A percentile compares a stretch with the other conserved stretches of the same genome.
Conservation (phyloP, 179 eudicot species). For the Spinacia oleracea region DNA sequence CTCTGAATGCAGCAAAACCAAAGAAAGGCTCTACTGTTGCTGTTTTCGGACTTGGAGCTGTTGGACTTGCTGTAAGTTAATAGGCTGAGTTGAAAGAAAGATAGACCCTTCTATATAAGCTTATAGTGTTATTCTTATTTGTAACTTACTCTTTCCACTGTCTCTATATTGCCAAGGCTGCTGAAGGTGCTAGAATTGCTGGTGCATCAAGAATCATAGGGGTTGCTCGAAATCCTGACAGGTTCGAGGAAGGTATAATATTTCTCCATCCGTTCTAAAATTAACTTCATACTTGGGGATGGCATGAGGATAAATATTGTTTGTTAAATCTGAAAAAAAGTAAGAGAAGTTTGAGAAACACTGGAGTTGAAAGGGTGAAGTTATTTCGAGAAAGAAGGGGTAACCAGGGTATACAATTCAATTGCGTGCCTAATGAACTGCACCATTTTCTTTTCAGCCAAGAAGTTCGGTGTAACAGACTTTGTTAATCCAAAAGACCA, state of each 20-base stretch:
- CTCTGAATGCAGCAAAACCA: constrained; percentile 50
- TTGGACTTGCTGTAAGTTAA: constrained; percentile 48
- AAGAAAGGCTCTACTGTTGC: constrained; percentile 55
- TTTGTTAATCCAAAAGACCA: constrained; percentile 49
- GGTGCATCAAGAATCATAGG: constrained; percentile 56
- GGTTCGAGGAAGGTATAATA: constrained; percentile 47
- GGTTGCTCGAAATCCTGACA: constrained; percentile 35
- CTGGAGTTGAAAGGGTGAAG: background rate
- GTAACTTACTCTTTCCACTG: background rate
- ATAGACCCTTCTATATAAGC: background rate
- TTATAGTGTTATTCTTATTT: background rate
- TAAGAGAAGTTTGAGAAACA: background rate
- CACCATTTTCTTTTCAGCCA: constrained; percentile 31
- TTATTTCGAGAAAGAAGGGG: background rate
- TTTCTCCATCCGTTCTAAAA: background rate
- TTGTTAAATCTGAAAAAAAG: background rate
- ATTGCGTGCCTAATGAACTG: background rate
- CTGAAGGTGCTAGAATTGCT: constrained; percentile 56
- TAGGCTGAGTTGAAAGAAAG: background rate
- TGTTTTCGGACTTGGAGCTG: constrained; percentile 51
- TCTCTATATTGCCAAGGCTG: constrained; percentile 36
- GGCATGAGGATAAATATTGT: background rate
- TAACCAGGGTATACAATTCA: background rate
- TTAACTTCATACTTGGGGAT: background rate
- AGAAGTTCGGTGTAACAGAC: constrained; percentile 55